A percentile compares a stretch with the other conserved stretches of the same genome.
These are phyloP conservation scores for Beauveria rudraprayagi DNA, from an alignment of 2,329 filamentous ascomycete genomes.

Conservation along the genomic window DNA sequence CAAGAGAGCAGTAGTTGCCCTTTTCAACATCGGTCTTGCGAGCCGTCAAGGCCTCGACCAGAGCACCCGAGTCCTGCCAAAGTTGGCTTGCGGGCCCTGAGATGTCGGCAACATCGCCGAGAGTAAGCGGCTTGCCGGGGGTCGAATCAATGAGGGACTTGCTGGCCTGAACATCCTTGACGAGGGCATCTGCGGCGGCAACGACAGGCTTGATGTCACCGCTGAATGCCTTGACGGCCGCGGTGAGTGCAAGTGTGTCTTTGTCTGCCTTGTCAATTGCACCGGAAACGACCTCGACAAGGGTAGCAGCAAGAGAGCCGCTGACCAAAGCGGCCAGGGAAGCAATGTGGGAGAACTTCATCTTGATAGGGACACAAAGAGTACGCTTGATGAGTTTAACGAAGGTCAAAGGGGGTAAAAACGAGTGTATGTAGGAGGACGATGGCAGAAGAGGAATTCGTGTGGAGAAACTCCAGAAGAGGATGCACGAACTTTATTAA, in stretches of 20 bases:
- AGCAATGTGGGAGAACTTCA: not conserved
- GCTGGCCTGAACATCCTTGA: not conserved
- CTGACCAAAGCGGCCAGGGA: not conserved
- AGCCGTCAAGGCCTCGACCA: not conserved
- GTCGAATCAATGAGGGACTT: not conserved
- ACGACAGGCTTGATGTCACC: not conserved
- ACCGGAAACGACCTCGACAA: not conserved
- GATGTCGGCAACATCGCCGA: not conserved
- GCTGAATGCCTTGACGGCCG: not conserved
- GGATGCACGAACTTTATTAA: too few relatives aligned
- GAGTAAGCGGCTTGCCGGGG: not conserved
- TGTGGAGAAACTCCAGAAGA: too few relatives aligned
- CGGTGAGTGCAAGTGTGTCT: not conserved
- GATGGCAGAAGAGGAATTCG: not conserved
- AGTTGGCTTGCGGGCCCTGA: not conserved
- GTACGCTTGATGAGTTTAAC: not conserved
- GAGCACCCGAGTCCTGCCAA: too few relatives aligned
- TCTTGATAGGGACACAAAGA: not conserved
- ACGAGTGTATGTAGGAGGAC: not conserved
- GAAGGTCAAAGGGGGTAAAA: not conserved
- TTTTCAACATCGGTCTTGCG: not conserved
- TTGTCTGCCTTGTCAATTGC: not conserved
- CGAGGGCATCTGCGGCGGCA: not conserved
- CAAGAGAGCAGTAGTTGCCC: not conserved
- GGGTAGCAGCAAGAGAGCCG: not conserved